Evolutionary conservation across 768 basidiomycete genomes (phyloP).

Genomic region (Crassisporium funariophilum): DNA sequence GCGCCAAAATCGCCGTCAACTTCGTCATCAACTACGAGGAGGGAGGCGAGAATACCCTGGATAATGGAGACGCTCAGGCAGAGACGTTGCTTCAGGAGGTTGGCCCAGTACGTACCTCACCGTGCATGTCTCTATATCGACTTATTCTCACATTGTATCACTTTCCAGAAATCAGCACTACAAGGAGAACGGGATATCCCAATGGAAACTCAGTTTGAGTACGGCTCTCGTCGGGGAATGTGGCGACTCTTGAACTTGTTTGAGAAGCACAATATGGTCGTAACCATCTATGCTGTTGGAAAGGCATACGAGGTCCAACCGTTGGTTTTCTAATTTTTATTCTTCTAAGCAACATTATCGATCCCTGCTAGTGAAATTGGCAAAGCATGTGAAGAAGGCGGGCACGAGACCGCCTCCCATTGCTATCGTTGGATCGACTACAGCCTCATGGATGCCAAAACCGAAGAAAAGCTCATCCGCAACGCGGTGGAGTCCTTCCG

Average conservation of each 20-base stretch:
- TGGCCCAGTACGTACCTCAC: conserved; percentile 9
- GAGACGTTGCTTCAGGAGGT: conserved; percentile 14
- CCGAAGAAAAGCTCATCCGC: conserved; percentile 16
- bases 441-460: conserved; percentile 15
- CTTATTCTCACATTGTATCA: neutral
- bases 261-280: conserved; percentile 15
- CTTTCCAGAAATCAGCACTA: conserved; percentile 13
- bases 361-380: conserved; percentile 11
- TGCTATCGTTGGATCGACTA: conserved; percentile 21
- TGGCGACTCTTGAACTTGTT: conserved; percentile 20
- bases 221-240: conserved; percentile 20
- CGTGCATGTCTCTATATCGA: neutral
- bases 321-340: conserved; percentile 2
- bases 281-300: conserved; percentile 19
- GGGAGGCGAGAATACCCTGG: conserved; percentile 19
- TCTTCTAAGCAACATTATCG: neutral
- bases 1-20: conserved; percentile 18
- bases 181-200: conserved; percentile 16
- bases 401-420: conserved; percentile 20
- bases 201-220: conserved; percentile 21
- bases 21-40: conserved; percentile 22
- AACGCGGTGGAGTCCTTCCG: conserved; percentile 16
- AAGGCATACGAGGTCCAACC: conserved; percentile 17
- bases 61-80: conserved; percentile 18
- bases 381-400: conserved; percentile 14